Percentiles rank a stretch among this genome's conserved stretches.
These are phyloP conservation scores for Gigaspora rosea DNA, from an alignment of 192 early-diverging fungal species.

Conservation along the genomic window DNA sequence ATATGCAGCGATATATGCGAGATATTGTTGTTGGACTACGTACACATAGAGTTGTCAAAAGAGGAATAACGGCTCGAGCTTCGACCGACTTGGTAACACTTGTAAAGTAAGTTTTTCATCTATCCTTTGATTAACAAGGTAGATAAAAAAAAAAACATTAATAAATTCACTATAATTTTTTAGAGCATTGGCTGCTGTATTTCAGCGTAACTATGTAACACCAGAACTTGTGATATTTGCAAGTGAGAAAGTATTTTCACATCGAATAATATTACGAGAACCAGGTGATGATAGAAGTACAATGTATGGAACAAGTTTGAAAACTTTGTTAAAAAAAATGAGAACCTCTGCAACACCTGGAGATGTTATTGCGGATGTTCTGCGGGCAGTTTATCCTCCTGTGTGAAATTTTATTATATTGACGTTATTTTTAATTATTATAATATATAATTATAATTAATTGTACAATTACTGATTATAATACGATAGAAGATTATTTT, in stretches of 20 bases:
- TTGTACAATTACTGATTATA: too few relatives aligned
- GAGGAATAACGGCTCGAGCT: constrained; percentile 55
- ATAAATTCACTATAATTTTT: not conserved
- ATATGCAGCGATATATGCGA: constrained; percentile 56
- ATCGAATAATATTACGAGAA: constrained; percentile 44
- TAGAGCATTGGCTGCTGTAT: constrained; percentile 54
- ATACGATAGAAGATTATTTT: too few relatives aligned
- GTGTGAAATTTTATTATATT: constrained; percentile 1
- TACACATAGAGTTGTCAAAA: constrained; percentile 54
- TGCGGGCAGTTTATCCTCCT: constrained; percentile 25
- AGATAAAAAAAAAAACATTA: not conserved
- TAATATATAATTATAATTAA: too few relatives aligned
- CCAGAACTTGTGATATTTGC: constrained; percentile 56
- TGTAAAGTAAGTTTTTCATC: constrained; percentile 41
- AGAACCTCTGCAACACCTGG: not conserved
- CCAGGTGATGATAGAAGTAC: constrained; percentile 16
- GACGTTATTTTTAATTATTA: too few relatives aligned
- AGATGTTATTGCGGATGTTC: constrained; percentile 29
- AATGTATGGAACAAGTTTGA: constrained; percentile 26
- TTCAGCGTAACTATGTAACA: constrained; percentile 52
- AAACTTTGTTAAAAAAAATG: not conserved
- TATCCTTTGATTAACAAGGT: not conserved
- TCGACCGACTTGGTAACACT: constrained; percentile 53
- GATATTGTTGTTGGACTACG: constrained; percentile 62
- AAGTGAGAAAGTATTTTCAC: constrained; percentile 59